Conservation (phyloP, 306 rosid species). For the Malus sylvestris region DNA sequence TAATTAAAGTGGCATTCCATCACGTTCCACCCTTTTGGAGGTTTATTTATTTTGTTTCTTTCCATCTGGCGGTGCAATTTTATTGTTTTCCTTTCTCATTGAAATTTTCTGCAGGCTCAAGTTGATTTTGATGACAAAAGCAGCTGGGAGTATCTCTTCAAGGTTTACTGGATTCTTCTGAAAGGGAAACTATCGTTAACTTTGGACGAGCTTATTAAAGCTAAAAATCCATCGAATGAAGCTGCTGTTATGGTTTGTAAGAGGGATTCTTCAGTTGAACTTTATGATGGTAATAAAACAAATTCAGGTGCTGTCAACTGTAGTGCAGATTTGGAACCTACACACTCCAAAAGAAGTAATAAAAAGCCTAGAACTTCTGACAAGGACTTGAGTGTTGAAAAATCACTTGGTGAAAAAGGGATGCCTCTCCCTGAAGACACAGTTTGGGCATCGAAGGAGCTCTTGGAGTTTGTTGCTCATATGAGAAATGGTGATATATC, state of each 20-base stretch:
- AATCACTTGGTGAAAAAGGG: slow-evolving; percentile 28
- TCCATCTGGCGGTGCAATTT: not conserved
- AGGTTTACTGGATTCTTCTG: slow-evolving; percentile 80
- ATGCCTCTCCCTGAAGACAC: slow-evolving; percentile 36
- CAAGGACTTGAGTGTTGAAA: slow-evolving; percentile 24
- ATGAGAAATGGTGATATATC: slow-evolving; percentile 78
- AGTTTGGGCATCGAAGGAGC: slow-evolving; percentile 83
- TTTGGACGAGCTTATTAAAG: slow-evolving; percentile 63
- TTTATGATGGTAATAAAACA: slow-evolving; percentile 34
- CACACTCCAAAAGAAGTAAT: slow-evolving; percentile 32
- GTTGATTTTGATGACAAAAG: slow-evolving; percentile 96
- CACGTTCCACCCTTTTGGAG: not conserved
- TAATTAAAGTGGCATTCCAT: not conserved
- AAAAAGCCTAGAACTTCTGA: slow-evolving; percentile 26
- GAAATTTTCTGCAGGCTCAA: slow-evolving; percentile 33
- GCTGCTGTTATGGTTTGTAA: slow-evolving; percentile 34
- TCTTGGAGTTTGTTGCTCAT: slow-evolving; percentile 83
- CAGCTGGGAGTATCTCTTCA: slow-evolving; percentile 99
- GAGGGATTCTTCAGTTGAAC: slow-evolving; percentile 33
- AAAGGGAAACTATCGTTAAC: slow-evolving; percentile 72
- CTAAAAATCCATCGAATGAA: slow-evolving; percentile 60
- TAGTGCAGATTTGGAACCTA: slow-evolving; percentile 45
- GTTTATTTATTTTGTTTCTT: slow-evolving; percentile 1
- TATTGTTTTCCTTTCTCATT: not conserved
- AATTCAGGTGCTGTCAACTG: slow-evolving; percentile 46